Evolutionary conservation across 2,329 filamentous ascomycete species (phyloP).

Genomic region (Aureobasidium musti): DNA sequence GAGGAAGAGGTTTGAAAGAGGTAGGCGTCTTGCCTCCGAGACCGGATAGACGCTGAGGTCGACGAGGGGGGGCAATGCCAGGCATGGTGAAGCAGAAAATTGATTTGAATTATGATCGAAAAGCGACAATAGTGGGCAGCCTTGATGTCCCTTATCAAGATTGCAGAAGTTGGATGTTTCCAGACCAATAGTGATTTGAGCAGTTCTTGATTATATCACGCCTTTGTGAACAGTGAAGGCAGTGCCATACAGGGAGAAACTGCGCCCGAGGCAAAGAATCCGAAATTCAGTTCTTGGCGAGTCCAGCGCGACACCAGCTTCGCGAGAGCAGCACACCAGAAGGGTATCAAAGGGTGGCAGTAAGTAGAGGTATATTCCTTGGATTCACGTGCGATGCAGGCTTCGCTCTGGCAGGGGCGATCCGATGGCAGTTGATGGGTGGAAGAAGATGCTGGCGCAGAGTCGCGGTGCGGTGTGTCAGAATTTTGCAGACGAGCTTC

Average conservation of each 20-base stretch:
- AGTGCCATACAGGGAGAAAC: not conserved
- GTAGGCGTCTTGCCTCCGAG: slow-evolving; percentile 4
- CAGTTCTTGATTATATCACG: not conserved
- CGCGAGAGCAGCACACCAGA: not conserved
- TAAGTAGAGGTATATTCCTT: not conserved
- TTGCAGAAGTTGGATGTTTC: not conserved
- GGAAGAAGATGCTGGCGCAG: not conserved
- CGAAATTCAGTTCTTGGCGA: not conserved
- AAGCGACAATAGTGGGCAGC: not conserved
- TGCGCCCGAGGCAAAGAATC: slow-evolving; percentile 2
- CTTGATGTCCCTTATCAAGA: not conserved
- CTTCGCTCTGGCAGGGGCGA: not conserved
- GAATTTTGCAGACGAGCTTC: slow-evolving; percentile 22
- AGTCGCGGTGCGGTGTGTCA: slow-evolving; percentile 15
- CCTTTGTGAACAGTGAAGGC: not conserved
- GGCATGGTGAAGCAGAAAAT: slow-evolving; percentile 24
- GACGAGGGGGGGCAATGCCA: slow-evolving; percentile 22
- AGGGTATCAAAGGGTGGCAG: not conserved
- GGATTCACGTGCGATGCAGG: slow-evolving; percentile 11
- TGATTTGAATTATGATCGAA: not conserved
- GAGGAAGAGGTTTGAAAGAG: slow-evolving; percentile 24
- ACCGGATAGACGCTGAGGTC: slow-evolving; percentile 21
- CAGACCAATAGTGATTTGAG: not conserved
- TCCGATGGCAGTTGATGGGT: slow-evolving; percentile 1
- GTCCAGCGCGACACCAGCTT: not conserved